Evolutionary conservation across 352 stramenopile genomes (phyloP), one percentile per base, ranked within the genome.

Genomic region (Phytophthora cryptogea): DNA sequence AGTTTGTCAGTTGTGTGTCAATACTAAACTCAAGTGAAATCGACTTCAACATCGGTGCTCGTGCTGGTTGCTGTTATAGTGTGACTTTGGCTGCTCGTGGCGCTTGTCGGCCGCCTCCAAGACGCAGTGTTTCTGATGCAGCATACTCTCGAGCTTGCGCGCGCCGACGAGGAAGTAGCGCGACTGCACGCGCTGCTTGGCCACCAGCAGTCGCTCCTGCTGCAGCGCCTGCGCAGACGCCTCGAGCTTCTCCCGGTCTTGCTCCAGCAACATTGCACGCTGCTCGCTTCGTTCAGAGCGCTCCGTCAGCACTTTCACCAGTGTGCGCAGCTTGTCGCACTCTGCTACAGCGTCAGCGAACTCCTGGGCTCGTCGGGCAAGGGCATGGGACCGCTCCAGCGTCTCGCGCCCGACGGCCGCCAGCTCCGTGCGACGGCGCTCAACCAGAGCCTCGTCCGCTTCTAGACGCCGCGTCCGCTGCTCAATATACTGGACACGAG

Each of bases 121-220:
- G 48, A 43, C 61, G 23, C 48, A 59, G 44, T 79, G 68, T 46
- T 89, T 82, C 59, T 86, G 75, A 37, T 89, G 72, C 26, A 86
- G 35, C 62, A 90, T 71, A 28, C 61, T 61, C 63, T 89, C 81
- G 14, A 89, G 71, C 31, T 88, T 86, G 32, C 74, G 72, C 20
- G 85, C 78, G 41, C 80, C 76, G 47, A 92, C 76, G 16, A 92
- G 60, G 46, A 94, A 79, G 49, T 90, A 78, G 17, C 83, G 79
- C 53, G 83, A 92, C 63, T 94, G 76, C 60, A 87, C 59, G 37
- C 82, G 85, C 65, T 91, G 80, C 57, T 86, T 90, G 33, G 80
- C 79, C 16, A 92, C 70, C 46, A 82, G 41, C 10, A 92, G 62
- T 5, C 79, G 73, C 60, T 94, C 85, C 17, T 84, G 83, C 51